Evolutionary conservation across 2,329 filamentous ascomycete genomes (phyloP).

Genomic region (Fusarium stilboides): DNA sequence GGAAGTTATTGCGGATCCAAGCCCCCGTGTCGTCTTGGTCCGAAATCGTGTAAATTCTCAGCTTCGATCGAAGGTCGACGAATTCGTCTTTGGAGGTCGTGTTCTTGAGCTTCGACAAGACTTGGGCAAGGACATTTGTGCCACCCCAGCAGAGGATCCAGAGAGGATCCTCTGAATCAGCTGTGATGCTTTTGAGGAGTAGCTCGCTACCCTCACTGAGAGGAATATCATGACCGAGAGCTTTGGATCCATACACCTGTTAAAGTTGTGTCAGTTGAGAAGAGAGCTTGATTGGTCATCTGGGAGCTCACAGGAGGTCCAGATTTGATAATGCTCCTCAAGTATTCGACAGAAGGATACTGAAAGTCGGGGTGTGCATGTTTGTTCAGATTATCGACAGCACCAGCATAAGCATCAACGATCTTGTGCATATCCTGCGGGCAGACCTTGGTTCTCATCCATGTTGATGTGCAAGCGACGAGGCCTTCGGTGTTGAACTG

Average conservation of each 20-base stretch:
- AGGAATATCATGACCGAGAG: conserved; percentile 51
- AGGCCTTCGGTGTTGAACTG: conserved; percentile 63
- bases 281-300: not conserved
- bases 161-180: conserved; percentile 56
- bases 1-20: conserved; percentile 69
- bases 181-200: conserved; percentile 54
- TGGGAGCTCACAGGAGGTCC: conserved; percentile 53
- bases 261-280: not conserved
- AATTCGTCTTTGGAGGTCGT: conserved; percentile 52
- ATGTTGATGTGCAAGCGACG: conserved; percentile 63
- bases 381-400: conserved; percentile 63
- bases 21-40: conserved; percentile 72
- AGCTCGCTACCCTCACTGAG: conserved; percentile 59
- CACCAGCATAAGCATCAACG: conserved; percentile 60
- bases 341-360: conserved; percentile 58
- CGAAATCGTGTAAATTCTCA: conserved; percentile 70
- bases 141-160: conserved; percentile 70
- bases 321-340: conserved; percentile 55
- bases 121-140: conserved; percentile 66
- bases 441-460: conserved; percentile 59
- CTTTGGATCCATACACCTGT: conserved; percentile 55
- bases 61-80: conserved; percentile 56
- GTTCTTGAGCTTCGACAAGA: conserved; percentile 57
- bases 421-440: conserved; percentile 62
- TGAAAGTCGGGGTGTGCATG: conserved; percentile 62